Percentiles rank a stretch among this genome's conserved stretches.
Conservation (phyloP, 2,329 filamentous ascomycete genomes). For the Tothia fuscella region DNA sequence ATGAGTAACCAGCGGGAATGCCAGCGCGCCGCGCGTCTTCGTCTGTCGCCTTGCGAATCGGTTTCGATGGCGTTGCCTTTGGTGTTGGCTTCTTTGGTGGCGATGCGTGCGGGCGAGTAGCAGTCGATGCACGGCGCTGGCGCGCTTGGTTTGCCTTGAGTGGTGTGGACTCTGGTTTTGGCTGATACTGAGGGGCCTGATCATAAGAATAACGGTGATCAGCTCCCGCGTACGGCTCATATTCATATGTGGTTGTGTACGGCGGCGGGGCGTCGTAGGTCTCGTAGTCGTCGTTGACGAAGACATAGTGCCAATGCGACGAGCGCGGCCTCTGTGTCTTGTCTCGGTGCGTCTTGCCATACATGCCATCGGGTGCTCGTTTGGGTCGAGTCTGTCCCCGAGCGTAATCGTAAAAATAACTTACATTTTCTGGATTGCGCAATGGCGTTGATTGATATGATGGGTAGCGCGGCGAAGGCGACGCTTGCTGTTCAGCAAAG, state of each 20-base stretch:
- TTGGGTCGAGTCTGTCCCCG: constrained; percentile 18
- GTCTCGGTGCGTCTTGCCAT: constrained; percentile 12
- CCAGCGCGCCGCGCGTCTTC: constrained; percentile 51
- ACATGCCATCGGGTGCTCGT: constrained; percentile 24
- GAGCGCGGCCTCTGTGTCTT: constrained; percentile 31
- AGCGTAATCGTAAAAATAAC: constrained; percentile 39
- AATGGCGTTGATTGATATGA: constrained; percentile 17
- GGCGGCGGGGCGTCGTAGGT: constrained; percentile 35
- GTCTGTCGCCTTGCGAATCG: constrained; percentile 44
- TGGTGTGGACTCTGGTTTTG: constrained; percentile 25
- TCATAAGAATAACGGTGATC: constrained; percentile 37
- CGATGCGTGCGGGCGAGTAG: constrained; percentile 31
- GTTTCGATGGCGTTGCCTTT: constrained; percentile 25
- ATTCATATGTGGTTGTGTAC: constrained; percentile 39
- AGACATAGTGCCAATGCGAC: constrained; percentile 42
- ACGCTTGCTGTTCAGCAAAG: constrained; percentile 26
- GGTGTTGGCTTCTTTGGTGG: constrained; percentile 24
- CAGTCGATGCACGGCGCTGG: constrained; percentile 42
- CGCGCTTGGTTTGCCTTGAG: constrained; percentile 29
- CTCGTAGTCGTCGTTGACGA: constrained; percentile 41
- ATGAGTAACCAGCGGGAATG: constrained; percentile 81
- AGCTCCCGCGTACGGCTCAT: constrained; percentile 38
- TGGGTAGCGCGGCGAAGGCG: constrained; percentile 27
- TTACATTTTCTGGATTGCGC: constrained; percentile 48
- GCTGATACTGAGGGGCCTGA: constrained; percentile 28